Base-by-base conservation (phyloP, 352 stramenopile genomes). In the Aphanomyces stellatus region DNA sequence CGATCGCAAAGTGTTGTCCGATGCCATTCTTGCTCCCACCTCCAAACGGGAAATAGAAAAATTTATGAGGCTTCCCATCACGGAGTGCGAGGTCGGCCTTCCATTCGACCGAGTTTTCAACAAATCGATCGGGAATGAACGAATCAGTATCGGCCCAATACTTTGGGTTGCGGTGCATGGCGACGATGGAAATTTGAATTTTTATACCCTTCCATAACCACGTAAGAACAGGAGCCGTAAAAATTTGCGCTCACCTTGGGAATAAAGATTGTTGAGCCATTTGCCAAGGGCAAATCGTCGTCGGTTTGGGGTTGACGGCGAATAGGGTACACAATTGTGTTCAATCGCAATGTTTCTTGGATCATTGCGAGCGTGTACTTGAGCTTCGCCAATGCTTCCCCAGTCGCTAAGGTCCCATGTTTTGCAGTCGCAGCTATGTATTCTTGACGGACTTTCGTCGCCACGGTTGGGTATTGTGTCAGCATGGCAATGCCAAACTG, bases 61-160 rank as follows among this genome's bases (percentile, higher is more conserved):
- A 76, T 30, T 27, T 59, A 33, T 76, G 62, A 56, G 48, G 41
- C 30, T 69, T 68, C 2, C 33, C 43, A 22, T 57, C 49, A 2
- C 43, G 56, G 37, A 74, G 33, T 40, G 51, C 35, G 19, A 71
- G 42, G 43, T 72, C 60, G 19, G 46, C 46, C 0, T 55, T 55
- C 19, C 46, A 30, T 28, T 7, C 19, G 2, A 22, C 46, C 0
- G 19, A 27, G 19, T 22, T 22, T 28, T 55, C n/a, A 11, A 75
- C 19, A 76, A 76, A 85, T 62, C 77, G 69, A 37, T 82, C 70
- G 0, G 77, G 77, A 68, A 57, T 62, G 61, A 85, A 85, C 22
- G 56, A 42, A 48, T 80, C 63, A 7, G 75, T 69, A 17, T 77
- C 66, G 28, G 74, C 69, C 74, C 74, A 84, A 53, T 81, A 80